phyloP scores from a whole-genome alignment of 352 stramenopile species.

The Phytophthora crassamura region DNA sequence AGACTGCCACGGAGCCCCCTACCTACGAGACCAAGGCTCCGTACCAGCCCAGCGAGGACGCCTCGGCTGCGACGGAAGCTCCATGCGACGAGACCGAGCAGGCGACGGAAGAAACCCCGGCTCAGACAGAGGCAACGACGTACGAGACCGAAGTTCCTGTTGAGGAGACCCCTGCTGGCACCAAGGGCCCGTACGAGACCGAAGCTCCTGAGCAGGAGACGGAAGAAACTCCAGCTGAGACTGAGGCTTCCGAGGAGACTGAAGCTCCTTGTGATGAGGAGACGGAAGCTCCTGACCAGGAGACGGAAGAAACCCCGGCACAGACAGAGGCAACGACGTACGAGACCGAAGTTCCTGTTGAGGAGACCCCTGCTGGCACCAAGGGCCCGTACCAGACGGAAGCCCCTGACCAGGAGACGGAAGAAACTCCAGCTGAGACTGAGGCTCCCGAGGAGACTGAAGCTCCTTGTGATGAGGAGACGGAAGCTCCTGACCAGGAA shows the following conservation, averaged over 20 bases:
- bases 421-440: not conserved
- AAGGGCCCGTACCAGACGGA: too few species aligned
- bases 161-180: not conserved
- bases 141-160: slow-evolving; percentile 6
- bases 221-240: too few species aligned
- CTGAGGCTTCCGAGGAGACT: too few species aligned
- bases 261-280: too few species aligned
- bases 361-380: not conserved
- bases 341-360: too few species aligned
- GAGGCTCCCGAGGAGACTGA: too few species aligned
- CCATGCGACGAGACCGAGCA: not conserved
- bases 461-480: too few species aligned
- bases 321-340: too few species aligned
- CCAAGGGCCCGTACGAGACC: not conserved
- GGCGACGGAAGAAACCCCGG: slow-evolving; percentile 4
- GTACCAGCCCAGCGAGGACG: not conserved
- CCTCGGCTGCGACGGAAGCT: not conserved
- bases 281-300: too few species aligned
- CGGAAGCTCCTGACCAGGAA: too few species aligned
- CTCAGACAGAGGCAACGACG: not conserved
- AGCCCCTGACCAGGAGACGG: not conserved
- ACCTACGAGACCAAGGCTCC: slow-evolving; percentile 14
- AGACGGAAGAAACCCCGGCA: too few species aligned
- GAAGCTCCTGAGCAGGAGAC: too few species aligned
- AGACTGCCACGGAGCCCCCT: slow-evolving; percentile 7